Evolutionary conservation across 805 yeast genomes (phyloP).

Genomic region (Scheffersomyces stipitis): DNA sequence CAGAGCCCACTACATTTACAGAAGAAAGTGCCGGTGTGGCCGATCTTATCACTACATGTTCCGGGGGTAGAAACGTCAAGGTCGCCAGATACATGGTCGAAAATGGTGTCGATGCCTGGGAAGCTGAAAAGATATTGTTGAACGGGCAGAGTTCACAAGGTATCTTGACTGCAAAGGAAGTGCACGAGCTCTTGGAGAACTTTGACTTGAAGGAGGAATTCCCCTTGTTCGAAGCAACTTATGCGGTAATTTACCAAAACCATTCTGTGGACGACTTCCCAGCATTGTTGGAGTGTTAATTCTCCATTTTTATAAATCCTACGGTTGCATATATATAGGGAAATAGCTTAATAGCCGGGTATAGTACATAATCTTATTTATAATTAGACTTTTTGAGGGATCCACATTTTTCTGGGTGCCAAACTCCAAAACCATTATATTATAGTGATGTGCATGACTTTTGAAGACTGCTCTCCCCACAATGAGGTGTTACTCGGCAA

Average conservation of each 20-base stretch:
- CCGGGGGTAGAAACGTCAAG: constrained; percentile 95
- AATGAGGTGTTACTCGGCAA: too few relatives aligned
- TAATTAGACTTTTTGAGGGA: too few relatives aligned
- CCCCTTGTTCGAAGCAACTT: constrained; percentile 80
- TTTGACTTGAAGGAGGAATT: constrained; percentile 60
- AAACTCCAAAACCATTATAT: too few relatives aligned
- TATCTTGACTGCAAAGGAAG: constrained; percentile 85
- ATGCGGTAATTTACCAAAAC: constrained; percentile 76
- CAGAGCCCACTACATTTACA: constrained; percentile 77
- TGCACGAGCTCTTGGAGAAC: constrained; percentile 72
- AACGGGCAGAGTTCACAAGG: constrained; percentile 99
- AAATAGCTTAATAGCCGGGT: too few relatives aligned
- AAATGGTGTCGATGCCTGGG: constrained; percentile 72
- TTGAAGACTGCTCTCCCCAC: too few relatives aligned
- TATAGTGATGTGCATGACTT: too few relatives aligned
- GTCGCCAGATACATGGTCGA: constrained; percentile 86
- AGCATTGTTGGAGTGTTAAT: constrained; percentile 49
- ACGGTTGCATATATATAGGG: too few relatives aligned
- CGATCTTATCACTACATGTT: constrained; percentile 94
- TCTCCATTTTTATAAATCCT: too few relatives aligned
- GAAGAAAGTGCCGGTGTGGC: constrained; percentile 98
- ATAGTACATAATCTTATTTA: too few relatives aligned
- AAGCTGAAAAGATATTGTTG: constrained; percentile 79
- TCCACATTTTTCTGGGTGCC: too few relatives aligned
- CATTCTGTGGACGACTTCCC: constrained; percentile 78